Conservation (phyloP, 164 flowering plant species). For the Vitis labrusca region DNA sequence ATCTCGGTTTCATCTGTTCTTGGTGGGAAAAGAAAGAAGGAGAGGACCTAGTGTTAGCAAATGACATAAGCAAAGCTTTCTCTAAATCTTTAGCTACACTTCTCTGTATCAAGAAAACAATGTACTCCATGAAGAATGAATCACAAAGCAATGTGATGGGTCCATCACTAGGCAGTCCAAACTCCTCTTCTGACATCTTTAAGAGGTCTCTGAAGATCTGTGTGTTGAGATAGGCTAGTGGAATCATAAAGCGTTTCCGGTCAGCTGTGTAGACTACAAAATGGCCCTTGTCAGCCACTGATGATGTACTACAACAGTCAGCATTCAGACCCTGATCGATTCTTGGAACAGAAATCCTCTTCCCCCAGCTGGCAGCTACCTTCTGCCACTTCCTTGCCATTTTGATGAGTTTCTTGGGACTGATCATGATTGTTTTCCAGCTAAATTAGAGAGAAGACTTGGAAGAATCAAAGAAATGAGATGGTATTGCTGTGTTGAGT, state of each 20-base stretch:
- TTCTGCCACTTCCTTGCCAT: slow-evolving; percentile 13
- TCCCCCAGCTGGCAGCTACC: background rate
- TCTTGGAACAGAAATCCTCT: slow-evolving; percentile 4
- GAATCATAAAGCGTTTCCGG: slow-evolving; percentile 1
- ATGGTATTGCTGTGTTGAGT: too few species aligned
- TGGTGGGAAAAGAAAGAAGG: background rate
- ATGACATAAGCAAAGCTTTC: background rate
- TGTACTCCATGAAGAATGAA: slow-evolving; percentile 1
- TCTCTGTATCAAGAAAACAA: background rate
- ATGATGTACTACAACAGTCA: background rate
- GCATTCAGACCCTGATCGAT: background rate
- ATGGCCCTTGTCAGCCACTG: background rate
- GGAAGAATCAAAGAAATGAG: too few species aligned
- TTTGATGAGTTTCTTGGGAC: slow-evolving; percentile 9
- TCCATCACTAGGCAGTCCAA: slow-evolving; percentile 4
- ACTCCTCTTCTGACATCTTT: slow-evolving; percentile 9
- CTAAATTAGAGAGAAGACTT: too few species aligned
- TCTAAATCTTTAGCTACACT: background rate
- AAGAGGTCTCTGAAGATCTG: background rate
- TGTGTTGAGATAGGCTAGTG: background rate
- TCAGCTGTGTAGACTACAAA: slow-evolving; percentile 12
- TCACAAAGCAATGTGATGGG: slow-evolving; percentile 8
- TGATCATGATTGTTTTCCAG: background rate
- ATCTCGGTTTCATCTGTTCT: background rate
- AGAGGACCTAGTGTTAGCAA: background rate